phyloP scores from a whole-genome alignment of 2,329 filamentous ascomycete species.

The Aspergillus latus region DNA sequence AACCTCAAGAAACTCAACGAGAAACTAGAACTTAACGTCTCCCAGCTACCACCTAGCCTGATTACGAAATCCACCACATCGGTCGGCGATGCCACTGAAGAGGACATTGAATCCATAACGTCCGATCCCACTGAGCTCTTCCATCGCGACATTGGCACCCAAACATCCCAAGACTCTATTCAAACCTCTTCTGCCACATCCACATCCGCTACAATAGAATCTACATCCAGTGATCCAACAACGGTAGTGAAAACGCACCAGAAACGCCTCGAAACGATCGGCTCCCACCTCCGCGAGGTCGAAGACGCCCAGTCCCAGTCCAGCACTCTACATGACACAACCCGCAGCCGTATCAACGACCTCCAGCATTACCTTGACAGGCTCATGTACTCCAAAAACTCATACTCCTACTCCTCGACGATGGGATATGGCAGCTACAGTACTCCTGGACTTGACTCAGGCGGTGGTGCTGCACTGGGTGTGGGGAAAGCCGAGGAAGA shows the following conservation, averaged over 20 bases:
- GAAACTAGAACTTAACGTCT: slow-evolving; percentile 54
- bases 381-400: slow-evolving; percentile 37
- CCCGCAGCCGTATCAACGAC: slow-evolving; percentile 40
- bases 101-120: slow-evolving; percentile 50
- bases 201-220: slow-evolving; percentile 19
- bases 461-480: slow-evolving; percentile 22
- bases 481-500: slow-evolving; percentile 52
- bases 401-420: slow-evolving; percentile 28
- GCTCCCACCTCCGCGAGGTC: slow-evolving; percentile 53
- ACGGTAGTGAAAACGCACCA: slow-evolving; percentile 39
- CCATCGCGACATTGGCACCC: slow-evolving; percentile 62
- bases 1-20: slow-evolving; percentile 58
- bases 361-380: slow-evolving; percentile 55
- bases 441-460: slow-evolving; percentile 29
- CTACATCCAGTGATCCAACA: slow-evolving; percentile 23
- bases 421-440: slow-evolving; percentile 38
- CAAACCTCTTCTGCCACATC: slow-evolving; percentile 5
- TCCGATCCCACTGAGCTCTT: slow-evolving; percentile 65
- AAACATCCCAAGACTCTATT: slow-evolving; percentile 52
- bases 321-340: slow-evolving; percentile 33
- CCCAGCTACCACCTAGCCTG: slow-evolving; percentile 48
- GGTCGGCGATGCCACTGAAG: slow-evolving; percentile 24
- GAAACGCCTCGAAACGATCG: slow-evolving; percentile 51
- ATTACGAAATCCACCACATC: neutral
- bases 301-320: slow-evolving; percentile 39